Conservation (phyloP, 805 yeast species). For the Ogataea siamensis region DNA sequence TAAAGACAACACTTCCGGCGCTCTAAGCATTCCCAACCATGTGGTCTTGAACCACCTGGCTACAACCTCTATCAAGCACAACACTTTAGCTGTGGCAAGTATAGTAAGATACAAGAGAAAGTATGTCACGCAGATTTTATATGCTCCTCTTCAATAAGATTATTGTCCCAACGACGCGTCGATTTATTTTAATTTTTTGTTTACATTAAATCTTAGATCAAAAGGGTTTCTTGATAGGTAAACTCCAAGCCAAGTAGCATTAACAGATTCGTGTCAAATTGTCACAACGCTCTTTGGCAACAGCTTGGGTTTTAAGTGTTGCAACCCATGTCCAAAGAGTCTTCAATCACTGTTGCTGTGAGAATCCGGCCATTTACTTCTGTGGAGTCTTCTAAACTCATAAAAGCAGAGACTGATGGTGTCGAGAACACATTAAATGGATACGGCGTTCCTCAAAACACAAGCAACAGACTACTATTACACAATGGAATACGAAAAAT, state of each 20-base stretch:
- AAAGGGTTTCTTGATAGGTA: constrained; percentile 11
- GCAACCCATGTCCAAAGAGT: constrained; percentile 28
- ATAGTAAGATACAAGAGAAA: constrained; percentile 85
- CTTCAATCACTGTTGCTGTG: constrained; percentile 74
- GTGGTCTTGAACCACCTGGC: constrained; percentile 92
- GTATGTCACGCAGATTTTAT: constrained; percentile 87
- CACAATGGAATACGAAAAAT: constrained; percentile 59
- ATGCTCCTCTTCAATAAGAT: constrained; percentile 71
- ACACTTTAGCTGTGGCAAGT: constrained; percentile 89
- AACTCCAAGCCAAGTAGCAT: constrained; percentile 1
- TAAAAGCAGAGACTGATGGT: constrained; percentile 30
- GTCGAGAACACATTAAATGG: constrained; percentile 6
- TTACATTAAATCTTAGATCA: constrained; percentile 10
- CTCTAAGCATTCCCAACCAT: constrained; percentile 90
- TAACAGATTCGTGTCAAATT: no score
- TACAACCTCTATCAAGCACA: constrained; percentile 92
- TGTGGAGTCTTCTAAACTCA: constrained; percentile 40
- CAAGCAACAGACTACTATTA: constrained; percentile 13
- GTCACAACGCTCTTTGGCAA: background rate
- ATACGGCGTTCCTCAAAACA: constrained; percentile 33
- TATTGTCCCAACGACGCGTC: constrained; percentile 13
- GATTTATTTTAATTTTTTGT: constrained; percentile 5
- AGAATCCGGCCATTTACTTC: constrained; percentile 81
- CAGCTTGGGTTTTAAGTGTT: background rate
- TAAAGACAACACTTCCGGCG: constrained; percentile 80